These are phyloP conservation scores for Graphilbum fragrans DNA, from an alignment of 2,329 filamentous ascomycete species.

Conservation along the genomic window DNA sequence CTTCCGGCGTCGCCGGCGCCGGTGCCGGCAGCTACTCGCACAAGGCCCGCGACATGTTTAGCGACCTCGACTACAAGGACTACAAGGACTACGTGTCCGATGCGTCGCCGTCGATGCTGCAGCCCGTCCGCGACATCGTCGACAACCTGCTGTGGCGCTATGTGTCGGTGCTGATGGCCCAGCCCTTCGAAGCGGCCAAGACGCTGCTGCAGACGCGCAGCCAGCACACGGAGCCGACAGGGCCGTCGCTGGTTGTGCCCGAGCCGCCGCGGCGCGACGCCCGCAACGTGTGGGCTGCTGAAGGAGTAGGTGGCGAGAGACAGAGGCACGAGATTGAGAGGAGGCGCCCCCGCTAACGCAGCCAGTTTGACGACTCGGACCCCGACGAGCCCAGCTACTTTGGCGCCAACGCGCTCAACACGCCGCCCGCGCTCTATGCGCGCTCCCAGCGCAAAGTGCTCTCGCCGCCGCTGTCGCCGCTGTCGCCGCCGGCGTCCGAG, in stretches of 20 bases:
- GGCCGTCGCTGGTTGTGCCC: constrained; percentile 5
- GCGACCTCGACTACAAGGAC: constrained; percentile 84
- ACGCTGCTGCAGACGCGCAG: constrained; percentile 70
- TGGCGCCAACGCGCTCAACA: constrained; percentile 48
- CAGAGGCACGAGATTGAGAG: not conserved
- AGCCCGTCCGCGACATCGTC: constrained; percentile 62
- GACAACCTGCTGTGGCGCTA: constrained; percentile 91
- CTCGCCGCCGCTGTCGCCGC: not conserved
- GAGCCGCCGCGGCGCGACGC: not conserved
- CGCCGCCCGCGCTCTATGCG: constrained; percentile 33
- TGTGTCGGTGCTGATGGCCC: constrained; percentile 73
- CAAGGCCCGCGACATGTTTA: constrained; percentile 73
- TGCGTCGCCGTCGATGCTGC: constrained; percentile 58
- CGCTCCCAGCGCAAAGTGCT: constrained; percentile 19
- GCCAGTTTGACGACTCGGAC: constrained; percentile 47
- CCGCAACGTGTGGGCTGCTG: not conserved
- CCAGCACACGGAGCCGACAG: constrained; percentile 35
- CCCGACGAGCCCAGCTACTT: constrained; percentile 78
- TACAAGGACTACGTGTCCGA: constrained; percentile 50
- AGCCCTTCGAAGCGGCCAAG: constrained; percentile 96
- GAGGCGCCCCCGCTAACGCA: not conserved
- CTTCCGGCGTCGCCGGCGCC: constrained; percentile 11
- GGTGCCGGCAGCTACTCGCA: constrained; percentile 28
- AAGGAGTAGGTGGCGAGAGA: not conserved
- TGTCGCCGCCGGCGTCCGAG: not conserved